Evolutionary conservation across 805 yeast genomes (phyloP), one percentile per base, ranked within the genome.

Genomic region (Allodekkera sacchari): DNA sequence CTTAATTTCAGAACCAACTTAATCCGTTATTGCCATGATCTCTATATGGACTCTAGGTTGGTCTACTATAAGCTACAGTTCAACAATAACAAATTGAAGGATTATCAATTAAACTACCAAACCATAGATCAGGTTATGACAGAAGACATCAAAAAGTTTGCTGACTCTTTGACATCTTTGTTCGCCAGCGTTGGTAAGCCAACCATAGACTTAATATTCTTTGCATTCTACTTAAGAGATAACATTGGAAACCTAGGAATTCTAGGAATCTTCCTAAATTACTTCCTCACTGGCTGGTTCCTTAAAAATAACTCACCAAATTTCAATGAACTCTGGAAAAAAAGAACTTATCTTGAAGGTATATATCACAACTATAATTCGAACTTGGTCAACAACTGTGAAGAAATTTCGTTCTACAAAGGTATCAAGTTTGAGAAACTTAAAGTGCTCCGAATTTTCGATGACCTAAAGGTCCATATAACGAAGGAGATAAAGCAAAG

Each of bases 171-270:
- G 18, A 80, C 94, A 27, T 75, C 88, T 0, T 68, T 88, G 29
- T 87, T 85, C 52, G 82, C 95, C 9, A 81, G 77, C 48, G 73
- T 88, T 59, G 96, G 96, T 27, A 88, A 88, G 55, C 97, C 97
- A 18, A 69, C 82, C 30, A 80, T 85, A 37, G 97, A 88, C 55
- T 62, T 88, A 47, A 68, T 83, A 11, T 78, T 88, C 49, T 88
- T 88, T 59, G 74, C 94, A 0, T 71, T 82, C 14, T 89, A 88
- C 57, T 67, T 88, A 42, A 63, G 94, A 43, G 88, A 82, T 50
- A 83, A 80, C 48, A 69, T 88, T 46, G 97, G 97, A 5, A 74
- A 85, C 18, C 66, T 79, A n/a, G 95, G 95, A 9, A 75, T 87
- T 16, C 59, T 70, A 20, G 95, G 95, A 4, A 82, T 88, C 9